phyloP scores from a whole-genome alignment of 2,329 filamentous ascomycete species.

The Colletotrichum sp. region DNA sequence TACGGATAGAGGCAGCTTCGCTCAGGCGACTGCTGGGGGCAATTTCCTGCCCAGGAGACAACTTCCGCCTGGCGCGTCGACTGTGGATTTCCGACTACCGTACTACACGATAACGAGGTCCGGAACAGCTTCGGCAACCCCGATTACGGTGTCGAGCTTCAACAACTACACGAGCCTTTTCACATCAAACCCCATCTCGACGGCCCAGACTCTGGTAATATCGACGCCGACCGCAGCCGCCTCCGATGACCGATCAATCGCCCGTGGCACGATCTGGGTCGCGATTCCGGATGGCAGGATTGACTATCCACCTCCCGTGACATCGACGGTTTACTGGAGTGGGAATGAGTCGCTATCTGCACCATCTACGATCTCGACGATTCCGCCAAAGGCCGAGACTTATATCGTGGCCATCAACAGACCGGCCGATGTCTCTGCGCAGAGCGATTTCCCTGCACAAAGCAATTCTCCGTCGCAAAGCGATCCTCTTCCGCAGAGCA shows the following conservation, averaged over 20 bases:
- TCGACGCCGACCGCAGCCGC: conserved; percentile 1
- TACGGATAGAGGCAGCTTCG: not conserved
- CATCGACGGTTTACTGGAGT: conserved; percentile 3
- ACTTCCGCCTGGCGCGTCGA: not conserved
- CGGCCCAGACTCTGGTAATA: conserved; percentile 8
- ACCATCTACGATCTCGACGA: conserved; percentile 13
- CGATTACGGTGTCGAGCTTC: not conserved
- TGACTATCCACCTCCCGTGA: not conserved
- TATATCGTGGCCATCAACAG: not conserved
- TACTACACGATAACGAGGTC: conserved; percentile 6
- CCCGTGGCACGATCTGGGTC: conserved; percentile 6
- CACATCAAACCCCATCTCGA: not conserved
- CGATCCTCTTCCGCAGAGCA: not conserved
- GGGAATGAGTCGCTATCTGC: not conserved
- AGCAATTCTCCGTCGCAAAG: not conserved
- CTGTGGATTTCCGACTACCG: conserved; percentile 2
- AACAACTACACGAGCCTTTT: conserved; percentile 1
- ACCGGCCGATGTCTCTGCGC: not conserved
- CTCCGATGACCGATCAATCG: not conserved
- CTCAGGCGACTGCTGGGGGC: not conserved
- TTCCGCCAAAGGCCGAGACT: not conserved
- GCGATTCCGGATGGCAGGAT: conserved; percentile 2
- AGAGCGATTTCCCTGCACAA: not conserved
- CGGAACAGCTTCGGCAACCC: not conserved
- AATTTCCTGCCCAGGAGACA: not conserved